phyloP scores from a whole-genome alignment of 164 flowering plant genomes.

The Piper betle region DNA sequence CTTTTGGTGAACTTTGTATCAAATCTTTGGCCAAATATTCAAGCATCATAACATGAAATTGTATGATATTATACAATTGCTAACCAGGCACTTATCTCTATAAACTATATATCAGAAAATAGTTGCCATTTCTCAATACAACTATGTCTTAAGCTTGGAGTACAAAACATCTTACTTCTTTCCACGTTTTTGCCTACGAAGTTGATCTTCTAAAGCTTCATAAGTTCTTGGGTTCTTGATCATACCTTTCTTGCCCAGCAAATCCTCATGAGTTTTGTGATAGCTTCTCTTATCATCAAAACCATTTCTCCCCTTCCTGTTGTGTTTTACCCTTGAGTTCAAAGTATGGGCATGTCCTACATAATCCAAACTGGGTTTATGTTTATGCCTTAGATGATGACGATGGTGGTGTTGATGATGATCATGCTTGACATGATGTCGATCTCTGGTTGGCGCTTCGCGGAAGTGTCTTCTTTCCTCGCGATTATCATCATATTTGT shows the following conservation, averaged over 20 bases:
- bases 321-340: constrained; percentile 2
- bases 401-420: constrained; percentile 40
- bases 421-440: constrained; percentile 16
- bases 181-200: not conserved
- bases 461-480: constrained; percentile 17
- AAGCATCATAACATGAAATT: too few species aligned
- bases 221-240: constrained; percentile 1
- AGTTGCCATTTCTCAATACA: not conserved
- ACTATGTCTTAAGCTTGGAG: not conserved
- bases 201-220: constrained; percentile 11
- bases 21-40: too few species aligned
- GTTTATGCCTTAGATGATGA: constrained; percentile 45
- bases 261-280: constrained; percentile 17
- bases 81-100: too few species aligned
- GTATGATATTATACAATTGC: too few species aligned
- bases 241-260: constrained; percentile 9
- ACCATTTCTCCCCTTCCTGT: constrained; percentile 7
- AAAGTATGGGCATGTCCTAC: constrained; percentile 7
- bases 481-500: not conserved
- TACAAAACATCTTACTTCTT: not conserved
- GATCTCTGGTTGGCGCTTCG: not conserved
- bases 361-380: constrained; percentile 14
- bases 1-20: too few species aligned
- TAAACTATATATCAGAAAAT: too few species aligned
- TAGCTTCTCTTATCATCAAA: constrained; percentile 20